Evolutionary conservation across 2,329 filamentous ascomycete species (phyloP).

Genomic region (Orbilia quercus): DNA sequence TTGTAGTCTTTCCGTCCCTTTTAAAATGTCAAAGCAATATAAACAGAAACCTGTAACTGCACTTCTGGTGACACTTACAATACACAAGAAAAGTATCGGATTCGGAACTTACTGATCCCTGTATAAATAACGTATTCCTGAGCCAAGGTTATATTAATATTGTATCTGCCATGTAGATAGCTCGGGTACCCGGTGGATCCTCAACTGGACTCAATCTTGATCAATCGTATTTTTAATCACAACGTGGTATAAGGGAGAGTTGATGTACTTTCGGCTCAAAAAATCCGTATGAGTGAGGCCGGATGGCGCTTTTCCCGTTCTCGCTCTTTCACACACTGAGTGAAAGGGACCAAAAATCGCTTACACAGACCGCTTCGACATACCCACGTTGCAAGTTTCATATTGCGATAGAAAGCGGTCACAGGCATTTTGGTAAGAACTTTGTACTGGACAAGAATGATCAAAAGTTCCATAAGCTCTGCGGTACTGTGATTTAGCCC

Average conservation of each 20-base stretch:
- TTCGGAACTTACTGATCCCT: neutral
- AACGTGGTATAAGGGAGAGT: neutral
- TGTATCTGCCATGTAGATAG: neutral
- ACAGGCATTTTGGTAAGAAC: neutral
- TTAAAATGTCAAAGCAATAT: neutral
- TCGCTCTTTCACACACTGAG: neutral
- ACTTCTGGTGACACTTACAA: neutral
- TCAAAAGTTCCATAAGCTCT: too few relatives aligned
- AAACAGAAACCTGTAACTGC: neutral
- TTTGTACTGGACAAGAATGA: too few relatives aligned
- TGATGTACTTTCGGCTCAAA: neutral
- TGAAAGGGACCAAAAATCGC: neutral
- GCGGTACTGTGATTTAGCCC: too few relatives aligned
- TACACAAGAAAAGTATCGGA: neutral
- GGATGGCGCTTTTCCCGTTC: neutral
- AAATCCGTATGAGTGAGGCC: neutral
- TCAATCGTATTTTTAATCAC: neutral
- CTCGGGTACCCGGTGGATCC: neutral
- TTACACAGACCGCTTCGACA: slow-evolving; percentile 7
- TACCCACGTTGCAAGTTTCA: neutral
- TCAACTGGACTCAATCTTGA: neutral
- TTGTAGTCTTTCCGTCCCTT: neutral
- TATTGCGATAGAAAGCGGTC: slow-evolving; percentile 4
- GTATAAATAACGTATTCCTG: neutral
- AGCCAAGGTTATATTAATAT: neutral